These are phyloP conservation scores for Coemansia sp. DNA, from an alignment of 192 early-diverging fungal species.

Conservation along the genomic window DNA sequence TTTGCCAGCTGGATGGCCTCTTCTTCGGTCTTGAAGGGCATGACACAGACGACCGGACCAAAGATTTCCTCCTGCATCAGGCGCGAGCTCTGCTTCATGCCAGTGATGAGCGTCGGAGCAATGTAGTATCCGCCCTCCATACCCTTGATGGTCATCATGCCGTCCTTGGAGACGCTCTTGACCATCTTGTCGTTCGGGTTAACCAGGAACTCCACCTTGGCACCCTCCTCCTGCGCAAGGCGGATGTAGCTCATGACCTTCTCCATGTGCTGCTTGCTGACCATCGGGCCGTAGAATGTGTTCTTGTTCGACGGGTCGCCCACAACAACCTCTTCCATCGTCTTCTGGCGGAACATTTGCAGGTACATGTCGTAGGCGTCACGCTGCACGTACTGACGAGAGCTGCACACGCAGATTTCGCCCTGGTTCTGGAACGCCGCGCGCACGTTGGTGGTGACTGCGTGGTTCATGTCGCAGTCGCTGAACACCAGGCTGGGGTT, in stretches of 20 bases:
- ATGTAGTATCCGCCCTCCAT: conserved; percentile 74
- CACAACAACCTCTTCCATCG: conserved; percentile 54
- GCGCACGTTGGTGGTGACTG: conserved; percentile 62
- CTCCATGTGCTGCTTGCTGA: conserved; percentile 66
- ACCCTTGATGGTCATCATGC: conserved; percentile 33
- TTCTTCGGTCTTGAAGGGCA: conserved; percentile 71
- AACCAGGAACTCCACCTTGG: conserved; percentile 55
- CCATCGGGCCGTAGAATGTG: conserved; percentile 70
- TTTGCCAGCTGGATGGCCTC: conserved; percentile 73
- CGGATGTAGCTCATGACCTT: conserved; percentile 70
- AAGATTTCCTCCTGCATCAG: conserved; percentile 80
- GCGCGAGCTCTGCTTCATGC: conserved; percentile 42
- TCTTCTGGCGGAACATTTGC: conserved; percentile 53
- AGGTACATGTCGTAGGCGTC: conserved; percentile 66
- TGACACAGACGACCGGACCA: conserved; percentile 78
- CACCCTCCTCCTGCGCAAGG: conserved; percentile 59
- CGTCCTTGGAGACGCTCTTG: conserved; percentile 43
- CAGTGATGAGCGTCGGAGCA: conserved; percentile 73
- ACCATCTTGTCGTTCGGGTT: conserved; percentile 18
- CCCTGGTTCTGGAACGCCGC: conserved; percentile 74
- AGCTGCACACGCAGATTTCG: conserved; percentile 78
- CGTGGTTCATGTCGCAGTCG: conserved; percentile 72
- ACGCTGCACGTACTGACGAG: conserved; percentile 74
- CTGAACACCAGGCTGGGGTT: conserved; percentile 77
- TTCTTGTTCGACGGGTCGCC: conserved; percentile 65